phyloP scores from a whole-genome alignment of 768 basidiomycete species.

The Gymnopilus junonius region DNA sequence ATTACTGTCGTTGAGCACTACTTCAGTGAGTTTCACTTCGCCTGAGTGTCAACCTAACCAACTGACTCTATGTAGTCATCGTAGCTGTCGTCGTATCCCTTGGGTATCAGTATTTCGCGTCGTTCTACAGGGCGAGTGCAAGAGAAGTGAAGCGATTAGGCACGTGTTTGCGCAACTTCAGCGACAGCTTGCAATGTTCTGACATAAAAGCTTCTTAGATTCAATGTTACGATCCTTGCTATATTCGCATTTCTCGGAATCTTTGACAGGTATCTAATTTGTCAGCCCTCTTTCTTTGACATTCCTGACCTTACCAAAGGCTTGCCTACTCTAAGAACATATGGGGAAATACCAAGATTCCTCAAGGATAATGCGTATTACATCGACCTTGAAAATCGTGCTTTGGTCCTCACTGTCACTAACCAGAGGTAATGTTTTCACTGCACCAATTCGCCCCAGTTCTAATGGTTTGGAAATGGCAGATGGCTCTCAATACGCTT shows the following conservation, averaged over 20 bases:
- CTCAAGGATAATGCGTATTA: slow-evolving; percentile 64
- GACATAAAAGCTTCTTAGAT: slow-evolving; percentile 42
- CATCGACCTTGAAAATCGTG: slow-evolving; percentile 78
- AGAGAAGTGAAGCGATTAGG: slow-evolving; percentile 68
- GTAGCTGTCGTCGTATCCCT: slow-evolving; percentile 54
- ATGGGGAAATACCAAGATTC: slow-evolving; percentile 67
- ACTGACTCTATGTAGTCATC: slow-evolving; percentile 45
- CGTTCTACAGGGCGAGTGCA: slow-evolving; percentile 73
- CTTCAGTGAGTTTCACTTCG: slow-evolving; percentile 50
- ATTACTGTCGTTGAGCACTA: slow-evolving; percentile 64
- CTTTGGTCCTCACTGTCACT: slow-evolving; percentile 64
- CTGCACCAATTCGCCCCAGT: not conserved
- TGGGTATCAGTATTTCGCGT: slow-evolving; percentile 69
- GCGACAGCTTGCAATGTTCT: not conserved
- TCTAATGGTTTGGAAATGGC: not conserved
- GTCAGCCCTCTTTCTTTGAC: not conserved
- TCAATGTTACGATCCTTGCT: slow-evolving; percentile 74
- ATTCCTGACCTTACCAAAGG: slow-evolving; percentile 31
- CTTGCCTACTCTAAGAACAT: slow-evolving; percentile 73
- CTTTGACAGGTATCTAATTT: slow-evolving; percentile 52
- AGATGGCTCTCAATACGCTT: slow-evolving; percentile 76
- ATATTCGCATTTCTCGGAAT: slow-evolving; percentile 81
- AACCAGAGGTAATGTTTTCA: slow-evolving; percentile 57
- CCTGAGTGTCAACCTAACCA: not conserved
- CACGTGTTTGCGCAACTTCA: slow-evolving; percentile 11